Evolutionary conservation across 129 eudicot species (phyloP).

Genomic region (Mikania micrantha): DNA sequence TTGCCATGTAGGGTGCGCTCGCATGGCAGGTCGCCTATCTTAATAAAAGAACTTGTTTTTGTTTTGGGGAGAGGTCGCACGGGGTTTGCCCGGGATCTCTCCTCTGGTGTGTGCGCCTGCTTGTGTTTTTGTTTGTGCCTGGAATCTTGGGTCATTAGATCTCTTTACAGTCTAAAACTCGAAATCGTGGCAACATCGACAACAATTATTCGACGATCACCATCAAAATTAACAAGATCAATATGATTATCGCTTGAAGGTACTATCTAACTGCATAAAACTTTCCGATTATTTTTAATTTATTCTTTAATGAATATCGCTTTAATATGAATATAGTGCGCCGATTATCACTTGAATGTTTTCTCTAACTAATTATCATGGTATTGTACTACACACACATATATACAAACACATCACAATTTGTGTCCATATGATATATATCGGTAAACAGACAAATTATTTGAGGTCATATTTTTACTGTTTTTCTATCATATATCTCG

Average conservation of each 20-base stretch:
- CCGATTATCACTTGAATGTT: no score
- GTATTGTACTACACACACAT: no score
- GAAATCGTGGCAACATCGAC: constrained; percentile 13
- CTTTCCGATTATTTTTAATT: no score
- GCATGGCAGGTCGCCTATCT: constrained; percentile 46
- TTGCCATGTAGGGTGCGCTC: constrained; percentile 64
- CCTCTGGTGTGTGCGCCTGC: constrained; percentile 21
- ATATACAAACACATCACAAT: no score
- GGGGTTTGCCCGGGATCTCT: constrained; percentile 36
- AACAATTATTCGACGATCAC: background rate
- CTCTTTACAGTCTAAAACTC: background rate
- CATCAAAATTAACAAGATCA: background rate
- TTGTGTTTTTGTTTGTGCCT: background rate
- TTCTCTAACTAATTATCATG: no score
- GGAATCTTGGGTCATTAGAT: background rate
- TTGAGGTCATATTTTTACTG: no score
- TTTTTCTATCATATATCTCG: no score
- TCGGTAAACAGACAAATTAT: no score
- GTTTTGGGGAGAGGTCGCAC: constrained; percentile 36
- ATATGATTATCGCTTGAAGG: constrained; percentile 2
- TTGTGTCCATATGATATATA: background rate
- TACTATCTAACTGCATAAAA: constrained; percentile 4
- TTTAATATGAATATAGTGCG: no score
- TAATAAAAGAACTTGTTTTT: constrained; percentile 22
- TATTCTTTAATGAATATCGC: no score